Evolutionary conservation across 768 basidiomycete genomes (phyloP).

Genomic region (Podaxis rugospora): DNA sequence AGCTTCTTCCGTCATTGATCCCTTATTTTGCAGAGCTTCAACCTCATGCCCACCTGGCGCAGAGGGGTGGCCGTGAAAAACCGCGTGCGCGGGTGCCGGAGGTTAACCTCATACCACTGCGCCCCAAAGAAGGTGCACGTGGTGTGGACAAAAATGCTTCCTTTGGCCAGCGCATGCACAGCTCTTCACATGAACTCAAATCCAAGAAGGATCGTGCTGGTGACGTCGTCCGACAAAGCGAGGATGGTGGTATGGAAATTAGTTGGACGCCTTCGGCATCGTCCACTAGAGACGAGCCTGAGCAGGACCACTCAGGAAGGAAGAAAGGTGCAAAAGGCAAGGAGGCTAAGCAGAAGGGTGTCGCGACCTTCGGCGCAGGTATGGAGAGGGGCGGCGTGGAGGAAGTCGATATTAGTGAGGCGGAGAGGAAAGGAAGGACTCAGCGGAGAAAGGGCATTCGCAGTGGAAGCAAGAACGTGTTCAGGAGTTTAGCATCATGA

Average conservation of each 20-base stretch:
- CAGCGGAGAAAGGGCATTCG: constrained; percentile 74
- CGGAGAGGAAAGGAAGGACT: constrained; percentile 74
- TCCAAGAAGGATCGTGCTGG: constrained; percentile 12
- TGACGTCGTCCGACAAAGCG: constrained; percentile 16
- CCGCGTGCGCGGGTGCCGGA: constrained; percentile 33
- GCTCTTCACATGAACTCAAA: constrained; percentile 15
- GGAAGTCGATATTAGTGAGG: constrained; percentile 49
- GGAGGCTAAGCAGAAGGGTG: constrained; percentile 44
- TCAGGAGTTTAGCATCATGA: constrained; percentile 30
- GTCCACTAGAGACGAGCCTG: constrained; percentile 30
- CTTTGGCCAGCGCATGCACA: constrained; percentile 64
- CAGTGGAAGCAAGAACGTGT: constrained; percentile 88
- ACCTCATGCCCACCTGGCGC: constrained; percentile 44
- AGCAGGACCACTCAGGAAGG: constrained; percentile 21
- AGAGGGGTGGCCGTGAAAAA: constrained; percentile 38
- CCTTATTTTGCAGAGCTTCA: constrained; percentile 45
- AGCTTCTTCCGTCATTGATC: neutral
- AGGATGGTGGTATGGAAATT: constrained; percentile 76
- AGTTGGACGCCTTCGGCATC: constrained; percentile 69
- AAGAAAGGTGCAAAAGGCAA: constrained; percentile 28
- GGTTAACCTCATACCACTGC: constrained; percentile 65
- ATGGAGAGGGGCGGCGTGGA: constrained; percentile 77
- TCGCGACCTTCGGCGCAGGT: constrained; percentile 82
- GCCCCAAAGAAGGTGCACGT: constrained; percentile 32
- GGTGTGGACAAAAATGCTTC: constrained; percentile 48